Conservation (phyloP, 352 stramenopile genomes). For the Thraustochytrium sp. region DNA sequence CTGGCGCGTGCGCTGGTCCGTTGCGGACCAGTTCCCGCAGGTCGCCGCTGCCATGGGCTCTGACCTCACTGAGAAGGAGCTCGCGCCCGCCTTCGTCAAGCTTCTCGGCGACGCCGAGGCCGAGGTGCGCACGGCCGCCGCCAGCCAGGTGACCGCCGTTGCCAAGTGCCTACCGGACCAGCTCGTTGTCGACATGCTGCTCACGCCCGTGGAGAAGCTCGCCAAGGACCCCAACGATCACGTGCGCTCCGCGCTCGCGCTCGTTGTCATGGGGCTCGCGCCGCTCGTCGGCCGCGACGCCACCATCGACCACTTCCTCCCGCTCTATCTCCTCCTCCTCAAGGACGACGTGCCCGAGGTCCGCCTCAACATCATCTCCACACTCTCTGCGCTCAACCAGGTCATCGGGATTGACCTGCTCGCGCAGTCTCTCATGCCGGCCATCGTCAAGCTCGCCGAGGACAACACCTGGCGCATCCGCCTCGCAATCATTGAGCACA, state of each 20-base stretch:
- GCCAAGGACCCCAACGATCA: constrained; percentile 93
- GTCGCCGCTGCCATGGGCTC: constrained; percentile 77
- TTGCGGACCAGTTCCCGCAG: constrained; percentile 89
- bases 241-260: constrained; percentile 87
- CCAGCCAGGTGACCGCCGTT: constrained; percentile 76
- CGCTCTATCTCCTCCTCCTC: constrained; percentile 87
- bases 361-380: constrained; percentile 96
- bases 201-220: constrained; percentile 60
- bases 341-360: constrained; percentile 95
- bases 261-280: constrained; percentile 89
- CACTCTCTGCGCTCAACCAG: constrained; percentile 88
- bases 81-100: constrained; percentile 75
- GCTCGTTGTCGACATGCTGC: constrained; percentile 39
- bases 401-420: constrained; percentile 95
- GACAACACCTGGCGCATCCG: constrained; percentile 98
- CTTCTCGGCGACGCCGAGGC: constrained; percentile 93
- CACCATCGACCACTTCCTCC: constrained; percentile 86
- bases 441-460: constrained; percentile 93
- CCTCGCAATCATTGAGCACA: constrained; percentile 96
- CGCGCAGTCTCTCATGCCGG: constrained; percentile 89
- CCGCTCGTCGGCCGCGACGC: constrained; percentile 84
- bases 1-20: constrained; percentile 95
- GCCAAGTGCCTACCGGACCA: constrained; percentile 48
- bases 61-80: not conserved
- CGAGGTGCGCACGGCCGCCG: constrained; percentile 88